Evolutionary conservation across 352 stramenopile species (phyloP).

Genomic region (Globisporangium okanoganense): DNA sequence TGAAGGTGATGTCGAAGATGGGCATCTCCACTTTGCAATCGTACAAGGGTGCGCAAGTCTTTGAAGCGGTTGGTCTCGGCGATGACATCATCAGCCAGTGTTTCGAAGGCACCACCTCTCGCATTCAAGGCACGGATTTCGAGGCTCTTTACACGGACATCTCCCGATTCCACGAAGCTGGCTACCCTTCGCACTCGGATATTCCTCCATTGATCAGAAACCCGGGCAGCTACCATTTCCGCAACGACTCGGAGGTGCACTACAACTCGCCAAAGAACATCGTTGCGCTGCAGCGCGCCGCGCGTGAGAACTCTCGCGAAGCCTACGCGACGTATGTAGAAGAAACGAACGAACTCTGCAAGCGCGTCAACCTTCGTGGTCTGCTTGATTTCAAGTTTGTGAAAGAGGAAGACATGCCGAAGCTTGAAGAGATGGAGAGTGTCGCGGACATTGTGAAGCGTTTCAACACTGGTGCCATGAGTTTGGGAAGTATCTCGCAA

Average conservation of each 20-base stretch:
- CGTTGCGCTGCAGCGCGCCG: conserved; percentile 92
- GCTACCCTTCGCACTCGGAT: conserved; percentile 77
- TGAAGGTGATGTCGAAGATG: conserved; percentile 94
- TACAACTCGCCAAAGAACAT: conserved; percentile 96
- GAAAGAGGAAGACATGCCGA: conserved; percentile 79
- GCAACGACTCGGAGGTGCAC: conserved; percentile 92
- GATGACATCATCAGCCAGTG: conserved; percentile 90
- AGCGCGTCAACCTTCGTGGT: conserved; percentile 91
- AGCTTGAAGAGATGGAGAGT: conserved; percentile 93
- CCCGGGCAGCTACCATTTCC: conserved; percentile 95
- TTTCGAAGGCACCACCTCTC: conserved; percentile 84
- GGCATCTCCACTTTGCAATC: conserved; percentile 94
- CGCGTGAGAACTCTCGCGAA: conserved; percentile 90
- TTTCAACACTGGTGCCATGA: conserved; percentile 96
- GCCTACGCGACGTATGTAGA: conserved; percentile 92
- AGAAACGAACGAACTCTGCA: conserved; percentile 84
- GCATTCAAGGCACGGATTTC: conserved; percentile 93
- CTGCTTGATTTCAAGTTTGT: conserved; percentile 95
- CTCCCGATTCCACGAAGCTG: conserved; percentile 87
- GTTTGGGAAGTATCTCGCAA: conserved; percentile 93
- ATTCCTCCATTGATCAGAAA: conserved; percentile 90
- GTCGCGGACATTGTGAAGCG: conserved; percentile 94
- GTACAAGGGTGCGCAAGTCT: conserved; percentile 96
- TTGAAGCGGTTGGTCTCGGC: conserved; percentile 93
- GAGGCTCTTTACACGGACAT: conserved; percentile 95